phyloP scores from a whole-genome alignment of 179 eudicot species.

The Nepenthes alata region DNA sequence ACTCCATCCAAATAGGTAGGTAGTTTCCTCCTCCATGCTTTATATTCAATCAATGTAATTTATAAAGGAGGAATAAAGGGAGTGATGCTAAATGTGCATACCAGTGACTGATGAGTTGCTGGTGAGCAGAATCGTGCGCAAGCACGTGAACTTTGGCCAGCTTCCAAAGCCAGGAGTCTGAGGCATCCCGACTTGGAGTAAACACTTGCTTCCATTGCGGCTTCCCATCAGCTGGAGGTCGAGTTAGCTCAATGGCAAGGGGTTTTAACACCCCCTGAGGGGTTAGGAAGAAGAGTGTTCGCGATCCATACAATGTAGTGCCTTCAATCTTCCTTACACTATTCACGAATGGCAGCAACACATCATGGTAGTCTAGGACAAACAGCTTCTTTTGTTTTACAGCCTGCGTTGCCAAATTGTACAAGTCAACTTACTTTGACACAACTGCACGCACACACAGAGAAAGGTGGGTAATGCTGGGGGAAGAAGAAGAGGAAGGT shows the following conservation, averaged over 20 bases:
- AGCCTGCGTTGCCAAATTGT: constrained; percentile 25
- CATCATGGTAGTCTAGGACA: constrained; percentile 58
- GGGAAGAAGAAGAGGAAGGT: neutral
- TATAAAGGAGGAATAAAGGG: neutral
- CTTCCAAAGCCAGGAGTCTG: constrained; percentile 64
- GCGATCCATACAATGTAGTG: constrained; percentile 45
- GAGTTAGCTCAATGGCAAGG: constrained; percentile 46
- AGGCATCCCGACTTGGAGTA: constrained; percentile 27
- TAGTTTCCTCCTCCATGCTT: neutral
- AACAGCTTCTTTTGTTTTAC: constrained; percentile 38
- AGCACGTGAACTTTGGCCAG: constrained; percentile 62
- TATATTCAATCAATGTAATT: neutral
- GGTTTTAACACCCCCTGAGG: constrained; percentile 29
- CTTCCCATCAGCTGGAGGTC: constrained; percentile 31
- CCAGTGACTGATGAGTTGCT: constrained; percentile 70
- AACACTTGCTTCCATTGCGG: constrained; percentile 44
- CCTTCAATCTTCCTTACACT: constrained; percentile 36
- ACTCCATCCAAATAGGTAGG: neutral
- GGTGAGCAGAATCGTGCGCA: constrained; percentile 54
- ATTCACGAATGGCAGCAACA: constrained; percentile 37
- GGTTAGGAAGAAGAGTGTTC: constrained; percentile 38
- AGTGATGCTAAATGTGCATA: constrained; percentile 4
- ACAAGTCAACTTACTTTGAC: too few species aligned
- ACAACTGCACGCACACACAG: neutral
- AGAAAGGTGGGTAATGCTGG: neutral